Evolutionary conservation across 1,139 yeast species (phyloP).

Genomic region (Kodamaea ohmeri): DNA sequence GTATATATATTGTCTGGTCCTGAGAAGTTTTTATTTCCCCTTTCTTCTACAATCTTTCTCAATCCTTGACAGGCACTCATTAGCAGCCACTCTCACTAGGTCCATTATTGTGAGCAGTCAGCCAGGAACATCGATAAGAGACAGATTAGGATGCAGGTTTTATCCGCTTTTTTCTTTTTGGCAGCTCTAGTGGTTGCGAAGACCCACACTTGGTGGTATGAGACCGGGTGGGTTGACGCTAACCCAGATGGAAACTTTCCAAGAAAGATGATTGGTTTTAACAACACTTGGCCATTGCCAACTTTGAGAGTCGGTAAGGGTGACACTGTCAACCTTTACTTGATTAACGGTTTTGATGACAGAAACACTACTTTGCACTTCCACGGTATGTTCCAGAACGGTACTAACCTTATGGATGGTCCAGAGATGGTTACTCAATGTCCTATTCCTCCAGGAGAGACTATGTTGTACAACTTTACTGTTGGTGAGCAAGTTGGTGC

Average conservation of each 20-base stretch:
- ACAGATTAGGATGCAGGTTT: slow-evolving; percentile 18
- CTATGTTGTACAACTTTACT: slow-evolving; percentile 75
- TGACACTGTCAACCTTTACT: slow-evolving; percentile 67
- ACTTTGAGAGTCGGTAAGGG: slow-evolving; percentile 66
- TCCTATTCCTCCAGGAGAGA: slow-evolving; percentile 74
- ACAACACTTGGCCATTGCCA: slow-evolving; percentile 86
- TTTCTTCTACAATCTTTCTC: slow-evolving; percentile 8
- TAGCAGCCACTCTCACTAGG: slow-evolving; percentile 11
- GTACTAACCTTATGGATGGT: slow-evolving; percentile 77
- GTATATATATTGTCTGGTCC: slow-evolving; percentile 4
- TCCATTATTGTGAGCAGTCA: slow-evolving; percentile 11
- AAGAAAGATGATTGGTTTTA: slow-evolving; percentile 74
- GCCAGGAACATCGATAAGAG: slow-evolving; percentile 10
- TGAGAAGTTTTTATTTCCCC: slow-evolving; percentile 12
- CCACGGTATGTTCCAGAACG: slow-evolving; percentile 88
- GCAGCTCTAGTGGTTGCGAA: slow-evolving; percentile 36
- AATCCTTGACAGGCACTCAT: slow-evolving; percentile 6
- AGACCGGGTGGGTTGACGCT: slow-evolving; percentile 64
- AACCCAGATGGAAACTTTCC: slow-evolving; percentile 75
- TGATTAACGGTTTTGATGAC: slow-evolving; percentile 66
- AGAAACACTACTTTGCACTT: slow-evolving; percentile 78
- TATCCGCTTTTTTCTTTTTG: slow-evolving; percentile 18
- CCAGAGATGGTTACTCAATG: slow-evolving; percentile 86
- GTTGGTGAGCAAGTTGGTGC: slow-evolving; percentile 80
- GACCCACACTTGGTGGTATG: slow-evolving; percentile 68